Conservation (phyloP, 2,329 filamentous ascomycete species). For the Talaromyces sp. region DNA sequence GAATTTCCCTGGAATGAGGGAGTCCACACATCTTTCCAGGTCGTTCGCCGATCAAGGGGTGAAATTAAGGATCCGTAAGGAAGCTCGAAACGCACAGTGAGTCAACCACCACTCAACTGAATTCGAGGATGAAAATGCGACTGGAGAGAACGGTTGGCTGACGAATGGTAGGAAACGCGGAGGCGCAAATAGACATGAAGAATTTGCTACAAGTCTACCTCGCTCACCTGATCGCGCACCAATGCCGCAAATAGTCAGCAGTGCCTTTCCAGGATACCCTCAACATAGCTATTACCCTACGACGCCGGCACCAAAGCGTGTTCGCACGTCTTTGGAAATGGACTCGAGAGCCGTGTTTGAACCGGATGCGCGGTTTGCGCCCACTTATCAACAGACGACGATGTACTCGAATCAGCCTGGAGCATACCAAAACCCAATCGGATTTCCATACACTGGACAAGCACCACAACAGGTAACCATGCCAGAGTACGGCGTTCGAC, state of each 20-base stretch:
- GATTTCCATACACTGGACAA: conserved; percentile 34
- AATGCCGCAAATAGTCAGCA: conserved; percentile 30
- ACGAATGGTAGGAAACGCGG: conserved; percentile 34
- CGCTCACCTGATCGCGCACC: conserved; percentile 36
- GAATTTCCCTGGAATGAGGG: conserved; percentile 71
- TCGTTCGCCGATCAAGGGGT: conserved; percentile 85
- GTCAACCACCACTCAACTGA: neutral
- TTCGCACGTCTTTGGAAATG: conserved; percentile 37
- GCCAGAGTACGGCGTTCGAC: conserved; percentile 35
- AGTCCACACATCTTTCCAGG: conserved; percentile 75
- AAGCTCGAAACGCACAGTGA: conserved; percentile 58
- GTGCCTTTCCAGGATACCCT: conserved; percentile 31
- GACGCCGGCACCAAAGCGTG: conserved; percentile 29
- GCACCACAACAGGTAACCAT: conserved; percentile 24
- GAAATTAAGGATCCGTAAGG: conserved; percentile 74
- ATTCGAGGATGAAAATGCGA: neutral
- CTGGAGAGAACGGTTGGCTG: conserved; percentile 6
- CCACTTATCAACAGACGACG: conserved; percentile 30
- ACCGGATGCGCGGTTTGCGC: conserved; percentile 31
- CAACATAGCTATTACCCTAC: conserved; percentile 30
- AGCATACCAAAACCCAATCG: conserved; percentile 31
- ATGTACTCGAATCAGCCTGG: conserved; percentile 14
- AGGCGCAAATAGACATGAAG: conserved; percentile 33
- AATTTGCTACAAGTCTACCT: conserved; percentile 32
- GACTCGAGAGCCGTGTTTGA: conserved; percentile 34